Conservation (phyloP, 495 filamentous ascomycete species). For the Aspergillus homomorphus region DNA sequence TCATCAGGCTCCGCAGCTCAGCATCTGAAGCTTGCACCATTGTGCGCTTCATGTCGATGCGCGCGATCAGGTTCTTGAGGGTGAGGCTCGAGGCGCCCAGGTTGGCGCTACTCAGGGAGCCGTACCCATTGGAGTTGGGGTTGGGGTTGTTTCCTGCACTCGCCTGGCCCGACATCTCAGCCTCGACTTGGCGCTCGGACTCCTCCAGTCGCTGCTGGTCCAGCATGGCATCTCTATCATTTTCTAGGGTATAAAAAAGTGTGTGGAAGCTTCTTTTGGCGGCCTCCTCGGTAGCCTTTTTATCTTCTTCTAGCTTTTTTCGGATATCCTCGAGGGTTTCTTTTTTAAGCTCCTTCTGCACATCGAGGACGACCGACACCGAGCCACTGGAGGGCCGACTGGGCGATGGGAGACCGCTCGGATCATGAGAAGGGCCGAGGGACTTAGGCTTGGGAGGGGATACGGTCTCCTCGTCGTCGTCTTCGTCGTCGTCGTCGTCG, state of each 20-base stretch:
- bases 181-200: conserved; percentile 91
- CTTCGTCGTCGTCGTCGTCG: conserved; percentile 84
- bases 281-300: conserved; percentile 87
- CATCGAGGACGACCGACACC: conserved; percentile 27
- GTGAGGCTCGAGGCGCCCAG: conserved; percentile 96
- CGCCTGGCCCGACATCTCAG: conserved; percentile 76
- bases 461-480: conserved; percentile 64
- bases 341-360: conserved; percentile 47
- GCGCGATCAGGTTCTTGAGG: conserved; percentile 90
- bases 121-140: conserved; percentile 58
- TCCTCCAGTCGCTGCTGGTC: conserved; percentile 97
- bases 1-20: conserved; percentile 87
- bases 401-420: conserved; percentile 26
- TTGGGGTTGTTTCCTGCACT: conserved; percentile 46
- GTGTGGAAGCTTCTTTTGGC: conserved; percentile 87
- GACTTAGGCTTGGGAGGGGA: conserved; percentile 56
- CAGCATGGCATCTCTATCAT: conserved; percentile 91
- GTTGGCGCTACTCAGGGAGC: conserved; percentile 87
- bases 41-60: conserved; percentile 88
- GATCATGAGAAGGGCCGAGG: conserved; percentile 38
- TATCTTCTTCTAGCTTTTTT: conserved; percentile 90
- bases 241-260: conserved; percentile 90
- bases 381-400: conserved; percentile 31
- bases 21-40: conserved; percentile 87
- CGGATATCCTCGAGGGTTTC: conserved; percentile 80